Percentiles rank a stretch among this genome's conserved stretches.
Conservation (phyloP, 257 asterid genomes). For the Asclepias syriaca region DNA sequence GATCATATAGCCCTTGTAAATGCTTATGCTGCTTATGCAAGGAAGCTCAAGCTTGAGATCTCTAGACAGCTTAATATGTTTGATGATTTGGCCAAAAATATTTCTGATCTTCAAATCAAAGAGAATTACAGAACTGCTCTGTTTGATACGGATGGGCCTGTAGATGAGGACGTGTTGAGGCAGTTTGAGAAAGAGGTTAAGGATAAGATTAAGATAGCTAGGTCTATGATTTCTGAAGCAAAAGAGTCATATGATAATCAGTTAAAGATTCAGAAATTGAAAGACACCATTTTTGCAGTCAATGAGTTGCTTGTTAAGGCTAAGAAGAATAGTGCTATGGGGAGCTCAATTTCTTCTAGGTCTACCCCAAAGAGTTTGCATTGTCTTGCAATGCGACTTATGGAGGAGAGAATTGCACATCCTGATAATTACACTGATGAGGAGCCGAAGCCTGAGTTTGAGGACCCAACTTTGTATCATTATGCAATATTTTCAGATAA, state of each 20-base stretch:
- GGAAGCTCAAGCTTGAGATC: slow-evolving; percentile 85
- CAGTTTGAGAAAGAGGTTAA: slow-evolving; percentile 97
- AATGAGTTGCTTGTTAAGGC: slow-evolving; percentile 88
- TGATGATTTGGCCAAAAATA: slow-evolving; percentile 74
- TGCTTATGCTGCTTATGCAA: slow-evolving; percentile 82
- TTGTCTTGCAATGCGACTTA: slow-evolving; percentile 91
- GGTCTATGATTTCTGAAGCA: slow-evolving; percentile 77
- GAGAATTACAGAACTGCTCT: slow-evolving; percentile 52
- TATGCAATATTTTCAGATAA: slow-evolving; percentile 90
- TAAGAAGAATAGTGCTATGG: slow-evolving; percentile 83
- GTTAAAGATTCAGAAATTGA: slow-evolving; percentile 87
- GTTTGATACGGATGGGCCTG: slow-evolving; percentile 71
- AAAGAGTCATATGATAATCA: slow-evolving; percentile 96
- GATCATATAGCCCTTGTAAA: slow-evolving; percentile 82
- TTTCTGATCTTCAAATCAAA: slow-evolving; percentile 65
- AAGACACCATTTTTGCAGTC: slow-evolving; percentile 89
- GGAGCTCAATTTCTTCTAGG: slow-evolving; percentile 78
- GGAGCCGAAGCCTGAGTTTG: slow-evolving; percentile 67
- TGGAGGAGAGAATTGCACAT: slow-evolving; percentile 94
- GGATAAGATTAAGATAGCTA: slow-evolving; percentile 80
- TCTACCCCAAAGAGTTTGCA: slow-evolving; percentile 99
- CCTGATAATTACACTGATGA: slow-evolving; percentile 84
- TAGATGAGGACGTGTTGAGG: slow-evolving; percentile 85
- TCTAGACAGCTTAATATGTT: slow-evolving; percentile 85
- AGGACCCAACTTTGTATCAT: slow-evolving; percentile 84